Evolutionary conservation across 2,329 filamentous ascomycete genomes (phyloP).

Genomic region (Pochonia chlamydosporia): DNA sequence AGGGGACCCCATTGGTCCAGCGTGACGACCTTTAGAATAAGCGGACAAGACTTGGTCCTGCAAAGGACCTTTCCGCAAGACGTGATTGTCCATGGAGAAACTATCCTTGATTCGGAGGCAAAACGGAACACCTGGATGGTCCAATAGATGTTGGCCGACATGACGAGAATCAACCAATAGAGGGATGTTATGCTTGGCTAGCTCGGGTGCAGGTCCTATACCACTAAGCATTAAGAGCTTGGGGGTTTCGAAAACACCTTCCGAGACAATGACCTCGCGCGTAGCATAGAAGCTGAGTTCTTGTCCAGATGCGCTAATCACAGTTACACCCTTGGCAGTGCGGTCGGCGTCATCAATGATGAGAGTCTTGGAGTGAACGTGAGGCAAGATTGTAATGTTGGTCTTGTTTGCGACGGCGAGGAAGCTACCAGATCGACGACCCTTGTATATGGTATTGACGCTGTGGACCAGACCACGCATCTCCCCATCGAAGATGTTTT

Average conservation of each 20-base stretch:
- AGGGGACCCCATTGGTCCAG: conserved; percentile 35
- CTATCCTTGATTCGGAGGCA: conserved; percentile 39
- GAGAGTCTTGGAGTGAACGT: conserved; percentile 44
- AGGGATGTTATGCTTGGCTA: conserved; percentile 47
- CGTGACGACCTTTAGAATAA: conserved; percentile 32
- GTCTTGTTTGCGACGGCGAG: conserved; percentile 45
- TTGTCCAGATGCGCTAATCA: conserved; percentile 32
- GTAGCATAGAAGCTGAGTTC: too few species aligned
- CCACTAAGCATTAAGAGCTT: too few species aligned
- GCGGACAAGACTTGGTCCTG: conserved; percentile 26
- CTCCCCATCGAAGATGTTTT: conserved; percentile 50
- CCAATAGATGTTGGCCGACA: conserved; percentile 59
- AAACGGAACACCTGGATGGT: conserved; percentile 51
- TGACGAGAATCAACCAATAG: conserved; percentile 51
- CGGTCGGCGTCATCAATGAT: conserved; percentile 40
- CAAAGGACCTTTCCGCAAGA: conserved; percentile 30
- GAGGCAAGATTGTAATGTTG: conserved; percentile 47
- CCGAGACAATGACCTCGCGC: too few species aligned
- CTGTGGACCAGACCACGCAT: conserved; percentile 49
- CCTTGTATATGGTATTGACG: conserved; percentile 51
- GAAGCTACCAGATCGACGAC: conserved; percentile 46
- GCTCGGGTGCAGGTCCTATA: too few species aligned
- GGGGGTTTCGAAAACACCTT: too few species aligned
- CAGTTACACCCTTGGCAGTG: conserved; percentile 36
- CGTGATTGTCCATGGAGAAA: conserved; percentile 31